phyloP scores from a whole-genome alignment of 1,139 yeast species.

The Taphrina confusa region DNA sequence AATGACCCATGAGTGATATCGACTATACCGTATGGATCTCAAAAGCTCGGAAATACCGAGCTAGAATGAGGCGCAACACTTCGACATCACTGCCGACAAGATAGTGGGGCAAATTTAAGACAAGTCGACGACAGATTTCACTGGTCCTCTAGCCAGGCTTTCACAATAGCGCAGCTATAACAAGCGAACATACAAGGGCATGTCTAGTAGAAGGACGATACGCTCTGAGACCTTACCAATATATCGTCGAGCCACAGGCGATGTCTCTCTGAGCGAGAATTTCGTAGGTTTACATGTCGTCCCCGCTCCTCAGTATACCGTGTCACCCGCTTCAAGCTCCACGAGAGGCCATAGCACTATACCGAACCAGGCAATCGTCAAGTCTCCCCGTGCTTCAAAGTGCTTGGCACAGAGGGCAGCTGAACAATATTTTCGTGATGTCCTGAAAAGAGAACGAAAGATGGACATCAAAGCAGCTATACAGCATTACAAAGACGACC shows the following conservation, averaged over 20 bases:
- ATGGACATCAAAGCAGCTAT: not conserved
- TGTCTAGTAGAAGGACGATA: not conserved
- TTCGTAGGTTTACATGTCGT: slow-evolving; percentile 10
- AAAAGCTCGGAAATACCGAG: no score
- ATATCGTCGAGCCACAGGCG: slow-evolving; percentile 2
- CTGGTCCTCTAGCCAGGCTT: no score
- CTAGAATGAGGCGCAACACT: no score
- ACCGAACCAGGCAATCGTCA: not conserved
- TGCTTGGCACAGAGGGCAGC: slow-evolving; percentile 16
- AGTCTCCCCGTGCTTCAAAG: not conserved
- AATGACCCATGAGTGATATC: not conserved
- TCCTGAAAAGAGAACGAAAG: slow-evolving; percentile 4
- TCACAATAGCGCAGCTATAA: no score
- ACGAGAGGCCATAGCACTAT: not conserved
- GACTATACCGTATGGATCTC: not conserved
- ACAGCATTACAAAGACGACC: slow-evolving; percentile 13
- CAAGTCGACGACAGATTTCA: no score
- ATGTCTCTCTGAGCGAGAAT: slow-evolving; percentile 3
- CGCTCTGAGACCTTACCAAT: slow-evolving; percentile 9
- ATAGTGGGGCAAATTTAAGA: no score
- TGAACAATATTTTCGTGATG: slow-evolving; percentile 10
- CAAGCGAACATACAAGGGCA: no score
- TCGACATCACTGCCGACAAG: no score
- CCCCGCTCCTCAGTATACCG: slow-evolving; percentile 19
- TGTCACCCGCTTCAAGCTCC: not conserved